Conservation (phyloP, 2,329 filamentous ascomycete genomes). For the Ascochyta clinopodiicola region DNA sequence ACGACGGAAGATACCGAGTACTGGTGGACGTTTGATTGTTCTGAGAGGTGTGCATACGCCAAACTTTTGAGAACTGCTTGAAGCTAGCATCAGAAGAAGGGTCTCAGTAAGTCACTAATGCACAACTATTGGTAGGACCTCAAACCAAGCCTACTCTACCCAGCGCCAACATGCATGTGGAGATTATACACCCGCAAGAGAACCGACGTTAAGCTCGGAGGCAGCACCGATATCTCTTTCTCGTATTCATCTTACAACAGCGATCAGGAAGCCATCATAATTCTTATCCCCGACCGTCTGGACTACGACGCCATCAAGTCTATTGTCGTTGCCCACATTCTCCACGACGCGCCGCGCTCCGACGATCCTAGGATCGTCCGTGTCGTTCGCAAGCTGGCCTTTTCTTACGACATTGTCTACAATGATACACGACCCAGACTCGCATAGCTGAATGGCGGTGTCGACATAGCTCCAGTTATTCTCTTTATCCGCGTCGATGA, state of each 20-base stretch:
- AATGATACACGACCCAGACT: constrained; percentile 52
- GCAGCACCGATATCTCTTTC: not conserved
- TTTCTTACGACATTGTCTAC: constrained; percentile 60
- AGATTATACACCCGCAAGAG: not conserved
- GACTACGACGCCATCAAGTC: constrained; percentile 52
- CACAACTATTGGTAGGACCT: not conserved
- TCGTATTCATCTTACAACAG: constrained; percentile 42
- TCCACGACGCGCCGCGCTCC: constrained; percentile 52
- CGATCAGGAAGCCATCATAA: constrained; percentile 56
- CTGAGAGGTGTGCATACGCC: not conserved
- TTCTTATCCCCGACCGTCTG: constrained; percentile 57
- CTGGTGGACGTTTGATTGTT: not conserved
- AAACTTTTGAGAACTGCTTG: not conserved
- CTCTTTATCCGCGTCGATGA: constrained; percentile 61
- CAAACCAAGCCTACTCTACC: not conserved
- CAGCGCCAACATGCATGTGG: not conserved
- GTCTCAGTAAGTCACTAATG: not conserved
- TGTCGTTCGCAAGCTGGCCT: constrained; percentile 45
- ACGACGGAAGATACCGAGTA: not conserved
- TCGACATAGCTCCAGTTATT: constrained; percentile 60
- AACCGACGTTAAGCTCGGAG: not conserved
- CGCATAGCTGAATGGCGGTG: constrained; percentile 51
- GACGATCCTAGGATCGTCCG: constrained; percentile 31
- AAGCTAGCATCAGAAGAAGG: not conserved
- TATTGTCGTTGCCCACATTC: constrained; percentile 51